Evolutionary conservation across 1,284 basidiomycete species (phyloP).

Genomic region (Sutorius eximius): DNA sequence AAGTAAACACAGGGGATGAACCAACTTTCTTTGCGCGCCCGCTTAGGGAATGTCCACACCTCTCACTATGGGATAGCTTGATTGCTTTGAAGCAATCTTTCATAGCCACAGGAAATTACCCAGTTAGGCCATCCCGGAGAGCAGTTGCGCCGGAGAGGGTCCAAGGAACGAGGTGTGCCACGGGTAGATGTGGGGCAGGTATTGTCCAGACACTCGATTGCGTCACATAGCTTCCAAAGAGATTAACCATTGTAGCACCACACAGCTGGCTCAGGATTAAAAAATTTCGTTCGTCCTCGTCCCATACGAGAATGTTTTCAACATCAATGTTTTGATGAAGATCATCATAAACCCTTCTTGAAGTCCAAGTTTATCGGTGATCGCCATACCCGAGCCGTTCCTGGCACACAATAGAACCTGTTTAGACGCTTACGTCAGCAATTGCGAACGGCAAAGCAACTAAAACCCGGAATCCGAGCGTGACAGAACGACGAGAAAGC

Average conservation of each 20-base stretch:
- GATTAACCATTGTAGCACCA: conserved; percentile 21
- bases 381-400: not conserved
- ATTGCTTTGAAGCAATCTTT: conserved; percentile 27
- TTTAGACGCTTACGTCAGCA: conserved; percentile 10
- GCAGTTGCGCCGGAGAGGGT: conserved; percentile 23
- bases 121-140: conserved; percentile 13
- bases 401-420: conserved; percentile 7
- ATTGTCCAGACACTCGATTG: conserved; percentile 24
- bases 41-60: conserved; percentile 20
- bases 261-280: conserved; percentile 25
- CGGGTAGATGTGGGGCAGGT: conserved; percentile 15
- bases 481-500: not conserved
- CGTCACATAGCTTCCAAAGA: conserved; percentile 21
- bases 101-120: conserved; percentile 25
- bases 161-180: conserved; percentile 17
- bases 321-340: not conserved
- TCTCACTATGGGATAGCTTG: conserved; percentile 13
- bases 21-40: not conserved
- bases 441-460: not conserved
- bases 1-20: not conserved
- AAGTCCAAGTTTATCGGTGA: conserved; percentile 1
- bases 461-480: not conserved
- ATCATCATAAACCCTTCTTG: not conserved
- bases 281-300: not conserved
- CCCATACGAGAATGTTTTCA: not conserved